Percentiles rank a stretch among this genome's conserved stretches.
Conservation (phyloP, 352 stramenopile species). For the Globisporangium ultimum region DNA sequence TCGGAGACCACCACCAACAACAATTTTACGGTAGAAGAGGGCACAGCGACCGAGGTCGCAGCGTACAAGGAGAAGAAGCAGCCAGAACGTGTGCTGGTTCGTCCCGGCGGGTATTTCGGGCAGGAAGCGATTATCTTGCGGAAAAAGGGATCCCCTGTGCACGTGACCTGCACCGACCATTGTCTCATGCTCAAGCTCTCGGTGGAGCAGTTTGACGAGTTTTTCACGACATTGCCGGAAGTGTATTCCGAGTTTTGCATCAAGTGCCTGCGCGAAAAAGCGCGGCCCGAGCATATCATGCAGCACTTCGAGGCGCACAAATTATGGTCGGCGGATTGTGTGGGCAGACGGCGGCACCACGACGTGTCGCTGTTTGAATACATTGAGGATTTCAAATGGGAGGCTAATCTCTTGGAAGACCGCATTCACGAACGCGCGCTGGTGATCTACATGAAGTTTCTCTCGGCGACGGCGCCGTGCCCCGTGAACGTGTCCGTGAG, state of each 20-base stretch:
- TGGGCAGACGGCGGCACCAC: slow-evolving; percentile 35
- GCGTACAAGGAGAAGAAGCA: slow-evolving; percentile 9
- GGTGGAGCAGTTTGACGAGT: slow-evolving; percentile 37
- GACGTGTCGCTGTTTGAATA: slow-evolving; percentile 59
- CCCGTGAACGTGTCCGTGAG: slow-evolving; percentile 29
- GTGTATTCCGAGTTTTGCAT: slow-evolving; percentile 70
- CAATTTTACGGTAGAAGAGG: background rate
- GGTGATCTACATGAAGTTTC: slow-evolving; percentile 60
- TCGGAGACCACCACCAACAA: background rate
- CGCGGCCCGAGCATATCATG: slow-evolving; percentile 51
- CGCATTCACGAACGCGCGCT: slow-evolving; percentile 47
- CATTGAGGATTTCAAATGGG: slow-evolving; percentile 68
- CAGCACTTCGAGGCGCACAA: slow-evolving; percentile 63
- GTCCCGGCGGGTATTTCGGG: slow-evolving; percentile 60
- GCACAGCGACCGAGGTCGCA: background rate
- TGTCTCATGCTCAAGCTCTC: slow-evolving; percentile 44
- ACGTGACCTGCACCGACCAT: slow-evolving; percentile 34
- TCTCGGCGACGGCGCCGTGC: slow-evolving; percentile 29
- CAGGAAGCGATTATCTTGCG: slow-evolving; percentile 62
- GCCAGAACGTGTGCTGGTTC: slow-evolving; percentile 30
- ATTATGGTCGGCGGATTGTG: slow-evolving; percentile 57
- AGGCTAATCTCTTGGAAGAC: slow-evolving; percentile 45
- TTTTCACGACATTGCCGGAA: slow-evolving; percentile 51
- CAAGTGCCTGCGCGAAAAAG: slow-evolving; percentile 51
- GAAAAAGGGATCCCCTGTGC: slow-evolving; percentile 25